Percentiles rank a stretch among this genome's conserved stretches.
phyloP scores from a whole-genome alignment of 148 eudicot species.

The Heliosperma pusillum region DNA sequence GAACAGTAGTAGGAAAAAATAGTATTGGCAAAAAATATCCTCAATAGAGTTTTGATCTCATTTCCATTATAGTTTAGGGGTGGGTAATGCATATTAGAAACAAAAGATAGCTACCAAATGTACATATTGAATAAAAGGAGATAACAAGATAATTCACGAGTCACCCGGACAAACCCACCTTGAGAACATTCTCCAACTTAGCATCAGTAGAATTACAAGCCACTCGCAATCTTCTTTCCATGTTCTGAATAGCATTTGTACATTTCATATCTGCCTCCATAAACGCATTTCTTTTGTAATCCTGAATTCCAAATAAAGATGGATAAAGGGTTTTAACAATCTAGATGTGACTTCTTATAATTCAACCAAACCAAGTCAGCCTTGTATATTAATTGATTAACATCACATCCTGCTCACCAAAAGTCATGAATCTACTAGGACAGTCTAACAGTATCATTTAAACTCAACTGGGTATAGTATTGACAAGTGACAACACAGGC shows the following conservation, averaged over 20 bases:
- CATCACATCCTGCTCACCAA: background rate
- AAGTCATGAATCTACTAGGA: background rate
- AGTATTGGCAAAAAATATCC: background rate
- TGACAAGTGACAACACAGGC: too few species aligned
- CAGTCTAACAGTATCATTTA: background rate
- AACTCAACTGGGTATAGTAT: background rate
- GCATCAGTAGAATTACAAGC: constrained; percentile 82
- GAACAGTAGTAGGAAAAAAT: too few species aligned
- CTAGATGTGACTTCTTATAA: background rate
- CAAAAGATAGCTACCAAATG: background rate
- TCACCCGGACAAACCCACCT: constrained; percentile 32
- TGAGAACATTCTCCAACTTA: constrained; percentile 62
- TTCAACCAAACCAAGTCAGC: background rate
- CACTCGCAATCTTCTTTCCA: constrained; percentile 83
- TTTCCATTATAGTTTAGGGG: too few species aligned
- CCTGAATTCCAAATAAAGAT: constrained; percentile 41
- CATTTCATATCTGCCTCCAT: constrained; percentile 87
- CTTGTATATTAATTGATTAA: background rate
- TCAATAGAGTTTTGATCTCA: background rate
- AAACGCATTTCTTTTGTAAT: constrained; percentile 73
- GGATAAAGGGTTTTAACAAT: constrained; percentile 1
- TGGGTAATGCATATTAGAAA: background rate
- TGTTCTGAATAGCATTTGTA: constrained; percentile 66
- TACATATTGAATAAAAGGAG: too few species aligned
- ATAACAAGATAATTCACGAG: too few species aligned